phyloP scores from a whole-genome alignment of 2,329 filamentous ascomycete species.

The Fusarium sp. region DNA sequence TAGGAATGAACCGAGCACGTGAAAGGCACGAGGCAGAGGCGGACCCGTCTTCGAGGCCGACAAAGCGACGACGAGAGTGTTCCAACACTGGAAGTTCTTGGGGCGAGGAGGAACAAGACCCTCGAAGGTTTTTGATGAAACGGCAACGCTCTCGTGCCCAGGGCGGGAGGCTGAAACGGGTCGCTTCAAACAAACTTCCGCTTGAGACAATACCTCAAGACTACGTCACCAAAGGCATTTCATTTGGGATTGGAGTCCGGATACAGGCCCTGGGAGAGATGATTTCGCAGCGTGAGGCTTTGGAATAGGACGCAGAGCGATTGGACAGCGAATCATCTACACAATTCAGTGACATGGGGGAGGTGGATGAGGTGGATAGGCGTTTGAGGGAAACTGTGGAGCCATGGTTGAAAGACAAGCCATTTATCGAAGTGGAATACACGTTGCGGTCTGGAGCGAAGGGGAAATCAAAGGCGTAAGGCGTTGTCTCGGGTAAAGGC shows the following conservation, averaged over 20 bases:
- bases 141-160: constrained; percentile 33
- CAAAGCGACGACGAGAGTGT: constrained; percentile 23
- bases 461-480: constrained; percentile 45
- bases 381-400: constrained; percentile 39
- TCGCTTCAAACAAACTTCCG: constrained; percentile 44
- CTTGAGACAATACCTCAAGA: constrained; percentile 46
- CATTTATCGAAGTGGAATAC: constrained; percentile 45
- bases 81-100: constrained; percentile 18
- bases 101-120: constrained; percentile 28
- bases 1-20: background rate
- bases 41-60: background rate
- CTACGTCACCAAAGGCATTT: constrained; percentile 35
- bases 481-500: constrained; percentile 24
- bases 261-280: constrained; percentile 23
- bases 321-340: constrained; percentile 27
- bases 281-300: constrained; percentile 21
- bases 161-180: constrained; percentile 38
- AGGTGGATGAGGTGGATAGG: constrained; percentile 43
- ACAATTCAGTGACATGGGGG: constrained; percentile 44
- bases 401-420: constrained; percentile 40
- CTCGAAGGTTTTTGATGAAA: constrained; percentile 41
- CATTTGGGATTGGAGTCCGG: constrained; percentile 15
- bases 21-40: background rate
- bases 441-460: constrained; percentile 45
- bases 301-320: constrained; percentile 15